A percentile compares a stretch with the other conserved stretches of the same genome.
Evolutionary conservation across 2,329 filamentous ascomycete genomes (phyloP).

Genomic region (Fusarium sp.): DNA sequence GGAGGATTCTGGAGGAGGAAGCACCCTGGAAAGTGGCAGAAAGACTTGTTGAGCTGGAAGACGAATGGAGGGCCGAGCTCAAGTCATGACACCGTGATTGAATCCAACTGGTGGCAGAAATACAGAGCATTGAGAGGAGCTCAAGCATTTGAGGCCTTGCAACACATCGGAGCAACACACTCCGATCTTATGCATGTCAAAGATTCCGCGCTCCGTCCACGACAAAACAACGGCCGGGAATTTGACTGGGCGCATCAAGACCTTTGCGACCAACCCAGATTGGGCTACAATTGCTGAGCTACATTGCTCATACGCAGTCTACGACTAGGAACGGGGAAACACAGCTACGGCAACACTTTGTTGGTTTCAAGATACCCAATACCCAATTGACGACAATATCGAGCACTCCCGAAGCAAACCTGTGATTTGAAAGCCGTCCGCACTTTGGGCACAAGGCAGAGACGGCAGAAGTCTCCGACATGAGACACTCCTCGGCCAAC

Average conservation of each 20-base stretch:
- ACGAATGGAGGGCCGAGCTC: constrained; percentile 50
- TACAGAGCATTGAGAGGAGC: not conserved
- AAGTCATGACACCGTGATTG: constrained; percentile 16
- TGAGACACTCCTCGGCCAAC: not conserved
- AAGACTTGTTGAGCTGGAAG: constrained; percentile 60
- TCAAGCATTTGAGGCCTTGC: not conserved
- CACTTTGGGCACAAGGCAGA: not conserved
- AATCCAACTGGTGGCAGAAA: not conserved
- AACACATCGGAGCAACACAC: not conserved
- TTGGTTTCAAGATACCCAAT: constrained; percentile 16
- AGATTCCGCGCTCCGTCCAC: too few species aligned
- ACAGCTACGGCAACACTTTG: not conserved
- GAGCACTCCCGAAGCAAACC: not conserved
- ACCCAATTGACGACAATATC: constrained; percentile 18
- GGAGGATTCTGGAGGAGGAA: constrained; percentile 61
- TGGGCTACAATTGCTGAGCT: not conserved
- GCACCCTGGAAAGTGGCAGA: constrained; percentile 65
- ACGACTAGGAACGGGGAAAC: not conserved
- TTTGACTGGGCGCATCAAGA: not conserved
- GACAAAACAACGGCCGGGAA: not conserved
- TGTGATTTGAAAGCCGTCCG: constrained; percentile 11
- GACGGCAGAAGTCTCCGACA: not conserved
- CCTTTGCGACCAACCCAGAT: not conserved
- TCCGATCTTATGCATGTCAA: not conserved
- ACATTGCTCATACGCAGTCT: not conserved